A percentile compares a stretch with the other conserved stretches of the same genome.
These are phyloP conservation scores for Debaryomyces coudertii DNA, from an alignment of 1,139 yeast genomes.

Conservation along the genomic window DNA sequence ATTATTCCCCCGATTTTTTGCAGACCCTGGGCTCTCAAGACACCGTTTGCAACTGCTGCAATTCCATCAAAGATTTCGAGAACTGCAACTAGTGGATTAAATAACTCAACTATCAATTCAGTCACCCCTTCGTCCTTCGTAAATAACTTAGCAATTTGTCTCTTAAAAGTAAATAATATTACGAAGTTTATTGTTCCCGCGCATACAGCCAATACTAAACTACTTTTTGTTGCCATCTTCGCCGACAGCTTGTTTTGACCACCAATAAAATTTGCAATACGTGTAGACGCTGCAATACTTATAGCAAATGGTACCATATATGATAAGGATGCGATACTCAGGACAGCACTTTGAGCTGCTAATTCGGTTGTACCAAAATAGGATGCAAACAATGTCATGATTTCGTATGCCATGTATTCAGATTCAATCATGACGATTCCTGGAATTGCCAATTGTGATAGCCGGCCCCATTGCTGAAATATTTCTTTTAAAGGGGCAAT, in stretches of 20 bases:
- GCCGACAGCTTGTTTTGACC: conserved; percentile 69
- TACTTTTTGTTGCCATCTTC: conserved; percentile 64
- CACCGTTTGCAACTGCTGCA: conserved; percentile 83
- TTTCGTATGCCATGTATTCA: conserved; percentile 73
- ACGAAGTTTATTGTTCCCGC: conserved; percentile 62
- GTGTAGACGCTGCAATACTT: conserved; percentile 82
- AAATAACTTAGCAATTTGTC: conserved; percentile 64
- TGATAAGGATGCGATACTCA: conserved; percentile 76
- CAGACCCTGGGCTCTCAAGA: conserved; percentile 83
- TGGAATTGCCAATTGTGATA: conserved; percentile 65
- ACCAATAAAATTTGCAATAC: conserved; percentile 88
- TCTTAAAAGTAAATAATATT: conserved; percentile 53
- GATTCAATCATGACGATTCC: conserved; percentile 77
- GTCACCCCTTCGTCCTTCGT: conserved; percentile 72
- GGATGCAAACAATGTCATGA: conserved; percentile 72
- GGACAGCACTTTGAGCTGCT: conserved; percentile 88
- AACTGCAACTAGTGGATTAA: conserved; percentile 70
- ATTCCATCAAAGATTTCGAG: conserved; percentile 80
- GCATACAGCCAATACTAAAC: conserved; percentile 58
- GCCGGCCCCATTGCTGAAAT: conserved; percentile 61
- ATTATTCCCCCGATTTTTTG: conserved; percentile 83
- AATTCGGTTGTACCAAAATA: conserved; percentile 79
- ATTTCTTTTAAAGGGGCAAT: conserved; percentile 45
- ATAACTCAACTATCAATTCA: conserved; percentile 46
- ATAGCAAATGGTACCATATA: conserved; percentile 91